These are phyloP conservation scores for Trichoderma pleuroti DNA, from an alignment of 2,329 filamentous ascomycete species.

Conservation along the genomic window DNA sequence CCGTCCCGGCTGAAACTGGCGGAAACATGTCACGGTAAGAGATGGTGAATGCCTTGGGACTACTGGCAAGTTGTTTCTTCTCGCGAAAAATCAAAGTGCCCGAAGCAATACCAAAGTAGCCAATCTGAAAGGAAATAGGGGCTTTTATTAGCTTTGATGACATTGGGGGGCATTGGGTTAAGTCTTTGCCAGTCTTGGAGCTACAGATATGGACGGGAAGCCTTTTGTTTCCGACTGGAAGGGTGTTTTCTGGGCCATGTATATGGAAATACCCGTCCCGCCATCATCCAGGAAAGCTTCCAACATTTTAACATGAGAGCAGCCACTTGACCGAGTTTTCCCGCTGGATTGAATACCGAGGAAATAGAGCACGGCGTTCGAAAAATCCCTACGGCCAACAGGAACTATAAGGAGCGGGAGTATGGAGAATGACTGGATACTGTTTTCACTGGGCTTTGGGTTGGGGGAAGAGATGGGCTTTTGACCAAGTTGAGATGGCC, in stretches of 20 bases:
- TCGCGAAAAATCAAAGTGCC: slow-evolving; percentile 2
- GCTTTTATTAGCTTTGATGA: neutral
- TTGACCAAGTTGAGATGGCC: too few relatives aligned
- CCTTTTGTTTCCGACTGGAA: neutral
- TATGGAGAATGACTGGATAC: neutral
- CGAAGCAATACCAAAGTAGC: neutral
- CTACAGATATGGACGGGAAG: neutral
- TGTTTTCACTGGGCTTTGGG: neutral
- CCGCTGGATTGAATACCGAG: neutral
- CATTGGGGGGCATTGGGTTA: neutral
- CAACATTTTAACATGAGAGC: neutral
- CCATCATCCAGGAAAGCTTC: neutral
- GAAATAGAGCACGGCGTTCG: neutral
- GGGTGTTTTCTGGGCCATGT: neutral
- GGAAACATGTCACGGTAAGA: neutral
- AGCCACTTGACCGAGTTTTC: neutral
- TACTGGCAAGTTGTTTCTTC: neutral
- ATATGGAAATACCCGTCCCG: neutral
- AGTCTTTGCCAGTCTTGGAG: neutral
- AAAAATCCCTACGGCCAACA: neutral
- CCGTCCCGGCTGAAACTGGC: neutral
- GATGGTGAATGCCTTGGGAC: neutral
- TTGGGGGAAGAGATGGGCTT: neutral
- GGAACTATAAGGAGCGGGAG: neutral
- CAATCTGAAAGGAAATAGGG: neutral